These are phyloP conservation scores for Platanthera zijinensis DNA, from an alignment of 106 monocot genomes.

Conservation along the genomic window DNA sequence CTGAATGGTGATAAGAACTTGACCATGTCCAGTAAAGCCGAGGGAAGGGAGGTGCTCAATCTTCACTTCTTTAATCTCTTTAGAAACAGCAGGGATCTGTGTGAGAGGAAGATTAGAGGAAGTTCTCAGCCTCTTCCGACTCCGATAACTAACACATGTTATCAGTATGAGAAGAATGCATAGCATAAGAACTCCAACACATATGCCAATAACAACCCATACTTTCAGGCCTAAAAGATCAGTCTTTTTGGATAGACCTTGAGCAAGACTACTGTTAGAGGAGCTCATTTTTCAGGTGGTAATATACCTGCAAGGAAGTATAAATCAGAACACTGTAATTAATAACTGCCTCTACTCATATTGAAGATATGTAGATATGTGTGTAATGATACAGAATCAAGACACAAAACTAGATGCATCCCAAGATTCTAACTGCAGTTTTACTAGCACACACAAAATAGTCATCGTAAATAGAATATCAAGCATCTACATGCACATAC, in stretches of 20 bases:
- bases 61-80: slow-evolving; percentile 46
- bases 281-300: slow-evolving; percentile 30
- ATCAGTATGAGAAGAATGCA: slow-evolving; percentile 15
- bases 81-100: slow-evolving; percentile 41
- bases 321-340: background rate
- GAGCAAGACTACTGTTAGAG: slow-evolving; percentile 26
- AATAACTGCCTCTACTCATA: background rate
- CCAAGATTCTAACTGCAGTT: background rate
- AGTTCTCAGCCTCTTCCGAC: slow-evolving; percentile 16
- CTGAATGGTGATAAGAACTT: slow-evolving; percentile 20
- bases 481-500: background rate
- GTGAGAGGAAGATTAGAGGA: slow-evolving; percentile 16
- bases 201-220: slow-evolving; percentile 46
- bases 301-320: slow-evolving; percentile 5
- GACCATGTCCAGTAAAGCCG: slow-evolving; percentile 21
- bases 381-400: background rate
- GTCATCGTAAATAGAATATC: too few species aligned
- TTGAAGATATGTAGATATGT: background rate
- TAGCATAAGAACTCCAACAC: slow-evolving; percentile 29
- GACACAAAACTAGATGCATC: background rate
- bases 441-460: background rate
- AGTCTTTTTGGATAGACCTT: slow-evolving; percentile 36
- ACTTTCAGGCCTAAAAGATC: slow-evolving; percentile 44
- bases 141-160: slow-evolving; percentile 26
- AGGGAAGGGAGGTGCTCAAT: slow-evolving; percentile 17